These are phyloP conservation scores for Fusarium graminum DNA, from an alignment of 2,329 filamentous ascomycete genomes.

Conservation along the genomic window DNA sequence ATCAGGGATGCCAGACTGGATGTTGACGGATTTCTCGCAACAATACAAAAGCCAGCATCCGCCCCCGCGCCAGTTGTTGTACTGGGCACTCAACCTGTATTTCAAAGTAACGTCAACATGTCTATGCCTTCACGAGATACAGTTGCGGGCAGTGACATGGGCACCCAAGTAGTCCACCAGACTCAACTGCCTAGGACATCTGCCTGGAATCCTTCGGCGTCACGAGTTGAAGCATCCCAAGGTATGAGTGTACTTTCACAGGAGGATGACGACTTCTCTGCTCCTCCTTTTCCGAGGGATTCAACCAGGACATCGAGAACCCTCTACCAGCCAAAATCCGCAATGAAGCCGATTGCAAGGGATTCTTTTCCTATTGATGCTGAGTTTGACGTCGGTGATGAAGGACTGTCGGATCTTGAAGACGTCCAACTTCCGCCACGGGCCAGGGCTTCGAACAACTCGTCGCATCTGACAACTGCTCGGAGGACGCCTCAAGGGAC, in stretches of 20 bases:
- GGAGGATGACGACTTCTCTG: slow-evolving; percentile 40
- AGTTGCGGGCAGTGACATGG: slow-evolving; percentile 50
- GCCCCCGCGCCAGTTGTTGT: slow-evolving; percentile 51
- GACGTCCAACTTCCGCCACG: slow-evolving; percentile 45
- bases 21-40: slow-evolving; percentile 56
- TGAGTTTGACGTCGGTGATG: slow-evolving; percentile 47
- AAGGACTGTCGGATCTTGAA: slow-evolving; percentile 51
- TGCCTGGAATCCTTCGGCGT: slow-evolving; percentile 43
- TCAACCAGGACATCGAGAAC: slow-evolving; percentile 15
- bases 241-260: slow-evolving; percentile 46
- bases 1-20: slow-evolving; percentile 63
- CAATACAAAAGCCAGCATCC: slow-evolving; percentile 26
- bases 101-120: slow-evolving; percentile 51
- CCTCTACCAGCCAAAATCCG: slow-evolving; percentile 13
- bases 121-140: slow-evolving; percentile 53
- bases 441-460: slow-evolving; percentile 18
- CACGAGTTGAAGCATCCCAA: slow-evolving; percentile 34
- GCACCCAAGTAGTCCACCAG: slow-evolving; percentile 65
- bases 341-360: slow-evolving; percentile 10
- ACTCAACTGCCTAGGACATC: slow-evolving; percentile 60
- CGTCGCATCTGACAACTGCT: slow-evolving; percentile 7
- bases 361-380: slow-evolving; percentile 27
- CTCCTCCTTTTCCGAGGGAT: slow-evolving; percentile 49
- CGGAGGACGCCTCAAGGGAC: slow-evolving; percentile 37
- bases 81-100: slow-evolving; percentile 60